These are phyloP conservation scores for Mycena rosella DNA, from an alignment of 768 basidiomycete species.

Conservation along the genomic window DNA sequence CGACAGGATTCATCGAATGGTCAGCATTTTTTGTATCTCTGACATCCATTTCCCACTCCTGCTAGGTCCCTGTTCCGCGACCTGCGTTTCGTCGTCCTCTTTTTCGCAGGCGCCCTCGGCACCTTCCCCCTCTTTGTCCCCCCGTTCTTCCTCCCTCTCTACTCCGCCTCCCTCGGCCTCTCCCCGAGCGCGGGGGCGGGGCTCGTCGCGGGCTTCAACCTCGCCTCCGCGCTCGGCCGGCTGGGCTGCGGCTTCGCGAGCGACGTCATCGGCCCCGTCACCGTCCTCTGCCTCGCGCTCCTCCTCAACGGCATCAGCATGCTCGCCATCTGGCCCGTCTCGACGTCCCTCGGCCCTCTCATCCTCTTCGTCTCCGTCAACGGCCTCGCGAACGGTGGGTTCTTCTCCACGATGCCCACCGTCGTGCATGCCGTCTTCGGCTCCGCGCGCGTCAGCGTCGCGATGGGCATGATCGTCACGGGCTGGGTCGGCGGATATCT, in stretches of 20 bases:
- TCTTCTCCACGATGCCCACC: slow-evolving; percentile 49
- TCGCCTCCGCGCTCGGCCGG: slow-evolving; percentile 50
- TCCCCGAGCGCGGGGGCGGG: slow-evolving; percentile 40
- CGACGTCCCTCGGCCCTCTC: slow-evolving; percentile 41
- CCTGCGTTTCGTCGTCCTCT: slow-evolving; percentile 40
- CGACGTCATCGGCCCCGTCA: slow-evolving; percentile 47
- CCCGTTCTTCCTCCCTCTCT: slow-evolving; percentile 52
- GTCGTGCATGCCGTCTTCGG: slow-evolving; percentile 48
- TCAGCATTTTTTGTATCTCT: not conserved
- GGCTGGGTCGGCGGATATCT: slow-evolving; percentile 47
- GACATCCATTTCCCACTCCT: not conserved
- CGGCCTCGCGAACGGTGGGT: slow-evolving; percentile 47
- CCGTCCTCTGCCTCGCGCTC: slow-evolving; percentile 43
- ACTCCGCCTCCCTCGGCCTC: slow-evolving; percentile 45
- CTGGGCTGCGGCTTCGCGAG: slow-evolving; percentile 44
- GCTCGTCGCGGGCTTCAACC: slow-evolving; percentile 51
- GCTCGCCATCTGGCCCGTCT: slow-evolving; percentile 46
- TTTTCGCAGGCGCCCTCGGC: slow-evolving; percentile 47
- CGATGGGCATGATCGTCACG: slow-evolving; percentile 50
- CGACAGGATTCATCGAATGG: slow-evolving; percentile 39
- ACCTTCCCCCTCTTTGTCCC: slow-evolving; percentile 53
- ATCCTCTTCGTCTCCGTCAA: slow-evolving; percentile 43
- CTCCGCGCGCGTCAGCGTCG: slow-evolving; percentile 43
- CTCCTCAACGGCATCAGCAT: slow-evolving; percentile 46
- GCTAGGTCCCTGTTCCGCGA: slow-evolving; percentile 47